These are phyloP conservation scores for Orbilia oligospora DNA, from an alignment of 2,329 filamentous ascomycete genomes.

Conservation along the genomic window DNA sequence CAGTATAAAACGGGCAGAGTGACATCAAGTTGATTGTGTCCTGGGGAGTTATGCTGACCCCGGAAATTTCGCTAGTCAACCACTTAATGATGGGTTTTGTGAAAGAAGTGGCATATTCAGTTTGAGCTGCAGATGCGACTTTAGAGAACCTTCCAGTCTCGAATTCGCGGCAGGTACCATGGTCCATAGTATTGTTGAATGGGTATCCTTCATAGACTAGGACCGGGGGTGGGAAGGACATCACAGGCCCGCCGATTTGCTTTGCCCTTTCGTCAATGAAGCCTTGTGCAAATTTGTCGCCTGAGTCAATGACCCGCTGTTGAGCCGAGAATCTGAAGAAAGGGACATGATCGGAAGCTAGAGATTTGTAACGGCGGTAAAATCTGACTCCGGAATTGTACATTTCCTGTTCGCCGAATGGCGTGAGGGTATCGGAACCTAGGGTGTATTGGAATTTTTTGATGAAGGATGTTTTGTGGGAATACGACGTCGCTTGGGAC, in stretches of 20 bases:
- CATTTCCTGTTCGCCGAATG: slow-evolving; percentile 79
- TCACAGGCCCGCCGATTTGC: slow-evolving; percentile 67
- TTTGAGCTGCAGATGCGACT: slow-evolving; percentile 71
- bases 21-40: slow-evolving; percentile 86
- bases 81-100: slow-evolving; percentile 77
- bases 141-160: slow-evolving; percentile 73
- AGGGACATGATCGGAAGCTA: slow-evolving; percentile 74
- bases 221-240: slow-evolving; percentile 69
- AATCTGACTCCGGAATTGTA: slow-evolving; percentile 82
- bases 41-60: slow-evolving; percentile 75
- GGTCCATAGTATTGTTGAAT: slow-evolving; percentile 85
- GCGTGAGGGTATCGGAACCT: slow-evolving; percentile 78
- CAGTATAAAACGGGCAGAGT: slow-evolving; percentile 85
- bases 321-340: slow-evolving; percentile 82
- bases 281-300: slow-evolving; percentile 80
- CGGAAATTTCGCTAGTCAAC: slow-evolving; percentile 78
- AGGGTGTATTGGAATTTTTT: slow-evolving; percentile 79
- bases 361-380: slow-evolving; percentile 78
- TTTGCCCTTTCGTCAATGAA: slow-evolving; percentile 74
- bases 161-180: slow-evolving; percentile 79
- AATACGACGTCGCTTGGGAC: slow-evolving; percentile 71
- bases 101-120: slow-evolving; percentile 76
- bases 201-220: slow-evolving; percentile 76
- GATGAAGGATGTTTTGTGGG: slow-evolving; percentile 78
- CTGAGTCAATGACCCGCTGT: slow-evolving; percentile 80